Evolutionary conservation across 2,329 filamentous ascomycete species (phyloP).

Genomic region (Aspergillus sp.): DNA sequence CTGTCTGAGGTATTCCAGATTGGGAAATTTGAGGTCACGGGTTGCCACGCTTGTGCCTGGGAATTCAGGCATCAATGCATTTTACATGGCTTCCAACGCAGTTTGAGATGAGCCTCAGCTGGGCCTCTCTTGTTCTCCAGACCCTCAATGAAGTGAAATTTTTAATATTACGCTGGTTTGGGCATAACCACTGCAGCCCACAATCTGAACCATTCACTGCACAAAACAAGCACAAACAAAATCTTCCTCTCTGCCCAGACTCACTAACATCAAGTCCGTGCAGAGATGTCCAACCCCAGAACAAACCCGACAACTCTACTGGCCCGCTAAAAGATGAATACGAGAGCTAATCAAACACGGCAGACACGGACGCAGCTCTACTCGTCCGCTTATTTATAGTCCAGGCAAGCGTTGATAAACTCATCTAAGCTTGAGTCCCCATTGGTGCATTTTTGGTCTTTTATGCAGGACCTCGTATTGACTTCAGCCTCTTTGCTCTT

Average conservation of each 20-base stretch:
- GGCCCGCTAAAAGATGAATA: not conserved
- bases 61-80: not conserved
- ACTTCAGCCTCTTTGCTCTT: not conserved
- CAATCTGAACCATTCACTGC: no score
- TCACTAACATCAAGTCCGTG: no score
- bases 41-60: not conserved
- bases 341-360: not conserved
- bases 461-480: not conserved
- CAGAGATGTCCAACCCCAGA: not conserved
- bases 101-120: no score
- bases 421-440: not conserved
- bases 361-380: no score
- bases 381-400: no score
- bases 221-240: no score
- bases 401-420: not conserved
- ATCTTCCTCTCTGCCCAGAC: no score
- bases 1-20: not conserved
- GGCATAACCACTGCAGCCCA: no score
- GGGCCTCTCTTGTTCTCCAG: no score
- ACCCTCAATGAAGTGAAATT: no score
- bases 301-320: not conserved
- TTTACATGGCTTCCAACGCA: no score
- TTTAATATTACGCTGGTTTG: no score
- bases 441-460: not conserved
- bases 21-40: slow-evolving; percentile 8